These are phyloP conservation scores for Dictyostelium capitatum DNA, from an alignment of 78 protist species.

Conservation along the genomic window DNA sequence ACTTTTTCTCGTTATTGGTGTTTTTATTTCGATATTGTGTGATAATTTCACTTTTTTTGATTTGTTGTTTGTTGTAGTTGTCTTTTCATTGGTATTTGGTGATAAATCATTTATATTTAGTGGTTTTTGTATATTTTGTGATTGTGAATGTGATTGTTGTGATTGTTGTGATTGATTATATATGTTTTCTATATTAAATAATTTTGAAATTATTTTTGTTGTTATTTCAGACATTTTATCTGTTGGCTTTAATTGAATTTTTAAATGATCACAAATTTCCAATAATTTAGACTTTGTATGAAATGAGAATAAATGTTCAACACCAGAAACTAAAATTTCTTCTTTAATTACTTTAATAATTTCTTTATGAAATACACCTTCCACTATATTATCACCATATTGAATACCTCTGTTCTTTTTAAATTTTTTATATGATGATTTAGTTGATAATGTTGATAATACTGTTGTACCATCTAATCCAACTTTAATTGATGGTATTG, in stretches of 20 bases:
- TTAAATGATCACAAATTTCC: neutral
- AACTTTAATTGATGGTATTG: constrained; percentile 8
- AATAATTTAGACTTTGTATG: neutral
- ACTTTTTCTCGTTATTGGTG: constrained; percentile 12
- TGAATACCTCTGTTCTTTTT: constrained; percentile 1
- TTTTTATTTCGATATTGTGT: neutral
- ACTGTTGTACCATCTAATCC: constrained; percentile 19
- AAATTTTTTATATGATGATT: constrained; percentile 14
- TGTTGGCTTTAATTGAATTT: neutral
- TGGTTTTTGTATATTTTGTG: neutral
- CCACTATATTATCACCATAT: constrained; percentile 17
- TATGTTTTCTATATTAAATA: constrained; percentile 1
- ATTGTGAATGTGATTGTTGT: neutral
- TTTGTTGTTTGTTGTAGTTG: neutral
- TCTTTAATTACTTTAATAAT: neutral
- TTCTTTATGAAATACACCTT: constrained; percentile 4
- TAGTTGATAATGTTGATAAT: constrained; percentile 28
- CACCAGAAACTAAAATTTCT: constrained; percentile 20
- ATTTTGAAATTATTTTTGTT: neutral
- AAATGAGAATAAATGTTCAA: constrained; percentile 26
- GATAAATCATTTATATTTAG: too few relatives aligned
- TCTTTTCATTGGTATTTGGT: too few relatives aligned
- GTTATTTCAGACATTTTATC: constrained; percentile 18
- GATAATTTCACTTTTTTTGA: neutral
- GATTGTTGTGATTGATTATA: neutral